Evolutionary conservation across 768 basidiomycete species (phyloP).

Genomic region (Botryobasidium botryosum): DNA sequence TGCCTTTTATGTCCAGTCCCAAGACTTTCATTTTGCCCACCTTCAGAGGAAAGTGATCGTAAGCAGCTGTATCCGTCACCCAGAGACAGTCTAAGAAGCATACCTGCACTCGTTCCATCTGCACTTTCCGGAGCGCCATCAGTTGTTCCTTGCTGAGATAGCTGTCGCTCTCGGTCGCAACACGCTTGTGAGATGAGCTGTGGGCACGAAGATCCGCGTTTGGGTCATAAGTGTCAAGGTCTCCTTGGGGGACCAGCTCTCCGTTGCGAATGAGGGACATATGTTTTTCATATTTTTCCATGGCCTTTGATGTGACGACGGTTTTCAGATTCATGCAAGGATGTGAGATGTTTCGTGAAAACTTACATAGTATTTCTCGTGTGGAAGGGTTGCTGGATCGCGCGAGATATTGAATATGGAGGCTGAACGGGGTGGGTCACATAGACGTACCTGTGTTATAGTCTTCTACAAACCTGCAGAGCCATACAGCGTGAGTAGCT

Average conservation of each 20-base stretch:
- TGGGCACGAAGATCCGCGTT: conserved; percentile 69
- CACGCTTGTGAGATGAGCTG: conserved; percentile 50
- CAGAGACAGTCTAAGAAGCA: conserved; percentile 11
- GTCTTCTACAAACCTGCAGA: conserved; percentile 45
- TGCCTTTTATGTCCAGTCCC: conserved; percentile 78
- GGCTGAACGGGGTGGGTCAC: neutral
- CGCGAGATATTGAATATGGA: neutral
- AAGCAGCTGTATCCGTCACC: neutral
- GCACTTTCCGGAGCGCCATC: conserved; percentile 62
- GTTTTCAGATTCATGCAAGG: no score
- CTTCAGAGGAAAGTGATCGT: conserved; percentile 20
- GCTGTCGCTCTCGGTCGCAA: conserved; percentile 45
- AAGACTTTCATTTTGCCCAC: conserved; percentile 69
- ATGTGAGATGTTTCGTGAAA: no score
- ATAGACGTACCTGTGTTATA: conserved; percentile 50
- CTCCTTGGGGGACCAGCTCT: conserved; percentile 54
- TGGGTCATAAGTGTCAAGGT: conserved; percentile 58
- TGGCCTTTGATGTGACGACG: conserved; percentile 29
- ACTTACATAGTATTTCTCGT: conserved; percentile 71
- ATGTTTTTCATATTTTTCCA: conserved; percentile 65
- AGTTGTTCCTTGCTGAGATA: conserved; percentile 68
- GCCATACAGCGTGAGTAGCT: neutral
- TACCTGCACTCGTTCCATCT: conserved; percentile 73
- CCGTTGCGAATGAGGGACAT: conserved; percentile 78
- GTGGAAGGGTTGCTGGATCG: conserved; percentile 63